These are phyloP conservation scores for Euphorbia lathyris DNA, from an alignment of 345 rosid species.

Conservation along the genomic window DNA sequence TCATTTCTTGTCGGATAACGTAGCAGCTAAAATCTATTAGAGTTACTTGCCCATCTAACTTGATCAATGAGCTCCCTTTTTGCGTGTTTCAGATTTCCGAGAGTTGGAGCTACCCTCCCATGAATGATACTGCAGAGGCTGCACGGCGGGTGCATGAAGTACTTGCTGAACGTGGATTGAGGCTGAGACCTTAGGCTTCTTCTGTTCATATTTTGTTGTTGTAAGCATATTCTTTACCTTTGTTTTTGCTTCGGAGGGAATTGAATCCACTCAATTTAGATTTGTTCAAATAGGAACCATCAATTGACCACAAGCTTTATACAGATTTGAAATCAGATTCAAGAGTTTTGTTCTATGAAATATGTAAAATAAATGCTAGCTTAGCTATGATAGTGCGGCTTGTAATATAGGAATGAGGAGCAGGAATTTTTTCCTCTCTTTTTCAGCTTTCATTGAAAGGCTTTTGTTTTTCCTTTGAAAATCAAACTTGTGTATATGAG, in stretches of 20 bases:
- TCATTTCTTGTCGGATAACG: neutral
- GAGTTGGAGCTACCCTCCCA: constrained; percentile 95
- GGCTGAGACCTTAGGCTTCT: constrained; percentile 45
- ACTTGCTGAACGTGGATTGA: constrained; percentile 83
- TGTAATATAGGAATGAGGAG: constrained; percentile 32
- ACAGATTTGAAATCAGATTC: constrained; percentile 13
- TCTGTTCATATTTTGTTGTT: constrained; percentile 21
- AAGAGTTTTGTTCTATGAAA: constrained; percentile 14
- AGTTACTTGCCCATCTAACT: neutral
- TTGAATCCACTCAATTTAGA: neutral
- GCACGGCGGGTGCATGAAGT: constrained; percentile 62
- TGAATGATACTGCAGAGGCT: constrained; percentile 86
- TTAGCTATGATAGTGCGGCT: constrained; percentile 28
- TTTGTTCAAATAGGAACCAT: constrained; percentile 12
- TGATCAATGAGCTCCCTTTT: neutral
- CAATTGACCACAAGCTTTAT: constrained; percentile 15
- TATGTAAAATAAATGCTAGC: constrained; percentile 28
- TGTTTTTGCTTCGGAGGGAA: constrained; percentile 7
- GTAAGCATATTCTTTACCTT: constrained; percentile 22
- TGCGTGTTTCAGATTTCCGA: constrained; percentile 60
- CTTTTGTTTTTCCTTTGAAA: neutral
- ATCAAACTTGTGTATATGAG: neutral
- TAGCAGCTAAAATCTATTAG: neutral
- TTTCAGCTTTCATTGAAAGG: neutral
- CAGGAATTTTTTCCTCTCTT: constrained; percentile 11